These are phyloP conservation scores for Neoboletus subvelutipes DNA, from an alignment of 768 basidiomycete genomes.

Conservation along the genomic window DNA sequence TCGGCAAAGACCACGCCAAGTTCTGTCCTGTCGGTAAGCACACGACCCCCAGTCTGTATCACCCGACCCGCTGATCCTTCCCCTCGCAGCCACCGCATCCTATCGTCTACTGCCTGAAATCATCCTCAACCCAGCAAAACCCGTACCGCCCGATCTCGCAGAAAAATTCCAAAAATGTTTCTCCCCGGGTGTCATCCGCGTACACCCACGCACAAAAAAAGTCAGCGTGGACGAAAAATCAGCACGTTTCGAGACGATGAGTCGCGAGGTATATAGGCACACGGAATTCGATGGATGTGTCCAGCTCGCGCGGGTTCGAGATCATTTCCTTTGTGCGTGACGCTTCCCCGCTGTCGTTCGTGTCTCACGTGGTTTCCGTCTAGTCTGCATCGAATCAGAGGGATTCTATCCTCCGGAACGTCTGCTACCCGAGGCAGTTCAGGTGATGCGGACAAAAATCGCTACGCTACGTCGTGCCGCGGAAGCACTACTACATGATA, in stretches of 20 bases:
- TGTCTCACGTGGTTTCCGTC: conserved; percentile 28
- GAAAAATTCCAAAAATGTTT: conserved; percentile 88
- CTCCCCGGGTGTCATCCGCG: conserved; percentile 72
- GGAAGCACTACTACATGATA: conserved; percentile 50
- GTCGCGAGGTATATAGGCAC: conserved; percentile 88
- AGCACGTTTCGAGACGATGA: conserved; percentile 85
- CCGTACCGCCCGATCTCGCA: conserved; percentile 74
- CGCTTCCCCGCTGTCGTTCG: not conserved
- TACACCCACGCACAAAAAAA: conserved; percentile 55
- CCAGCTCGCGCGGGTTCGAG: conserved; percentile 79
- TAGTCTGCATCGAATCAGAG: conserved; percentile 87
- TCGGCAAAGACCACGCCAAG: conserved; percentile 95
- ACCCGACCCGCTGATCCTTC: not conserved
- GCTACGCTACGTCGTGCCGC: conserved; percentile 56
- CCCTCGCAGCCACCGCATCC: conserved; percentile 78
- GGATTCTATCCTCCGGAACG: conserved; percentile 85
- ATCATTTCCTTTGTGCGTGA: conserved; percentile 88
- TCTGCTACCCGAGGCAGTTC: conserved; percentile 75
- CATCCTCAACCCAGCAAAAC: conserved; percentile 61
- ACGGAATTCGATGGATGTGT: conserved; percentile 86
- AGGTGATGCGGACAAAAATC: conserved; percentile 82
- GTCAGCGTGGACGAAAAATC: conserved; percentile 62
- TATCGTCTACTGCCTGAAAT: conserved; percentile 92
- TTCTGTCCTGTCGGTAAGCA: conserved; percentile 88
- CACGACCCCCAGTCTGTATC: not conserved